Evolutionary conservation across 148 eudicot species (phyloP).

Genomic region (Chenopodium quinoa): DNA sequence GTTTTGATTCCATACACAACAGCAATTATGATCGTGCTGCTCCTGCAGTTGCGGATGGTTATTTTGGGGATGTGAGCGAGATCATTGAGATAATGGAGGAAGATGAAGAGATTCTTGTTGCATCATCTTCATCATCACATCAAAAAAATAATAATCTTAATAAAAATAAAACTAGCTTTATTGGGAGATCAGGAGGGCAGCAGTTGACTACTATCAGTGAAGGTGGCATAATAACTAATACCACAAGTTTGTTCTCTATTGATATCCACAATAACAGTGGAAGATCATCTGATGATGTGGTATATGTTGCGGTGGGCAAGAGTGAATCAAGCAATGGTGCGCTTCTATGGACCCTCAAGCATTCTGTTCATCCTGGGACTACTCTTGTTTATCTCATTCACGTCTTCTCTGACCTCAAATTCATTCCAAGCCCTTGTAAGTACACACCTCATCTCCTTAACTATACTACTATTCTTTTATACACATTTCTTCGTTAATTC

Average conservation of each 20-base stretch:
- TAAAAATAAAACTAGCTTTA: neutral
- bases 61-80: constrained; percentile 2
- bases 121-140: neutral
- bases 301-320: constrained; percentile 60
- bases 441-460: neutral
- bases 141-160: neutral
- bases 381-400: constrained; percentile 63
- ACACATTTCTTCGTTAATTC: neutral
- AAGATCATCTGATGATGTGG: constrained; percentile 25
- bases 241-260: constrained; percentile 26
- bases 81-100: constrained; percentile 28
- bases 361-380: constrained; percentile 31
- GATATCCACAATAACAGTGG: constrained; percentile 19
- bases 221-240: constrained; percentile 19
- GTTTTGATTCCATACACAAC: neutral
- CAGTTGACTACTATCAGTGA: constrained; percentile 29
- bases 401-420: constrained; percentile 59
- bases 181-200: neutral
- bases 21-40: neutral
- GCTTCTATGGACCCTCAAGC: constrained; percentile 59
- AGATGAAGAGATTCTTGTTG: neutral
- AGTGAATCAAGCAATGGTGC: constrained; percentile 62
- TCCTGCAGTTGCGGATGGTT: neutral
- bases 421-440: constrained; percentile 77
- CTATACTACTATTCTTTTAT: too few relatives aligned